Base-by-base conservation (phyloP, 345 rosid species). In the Gossypium sturtianum region DNA sequence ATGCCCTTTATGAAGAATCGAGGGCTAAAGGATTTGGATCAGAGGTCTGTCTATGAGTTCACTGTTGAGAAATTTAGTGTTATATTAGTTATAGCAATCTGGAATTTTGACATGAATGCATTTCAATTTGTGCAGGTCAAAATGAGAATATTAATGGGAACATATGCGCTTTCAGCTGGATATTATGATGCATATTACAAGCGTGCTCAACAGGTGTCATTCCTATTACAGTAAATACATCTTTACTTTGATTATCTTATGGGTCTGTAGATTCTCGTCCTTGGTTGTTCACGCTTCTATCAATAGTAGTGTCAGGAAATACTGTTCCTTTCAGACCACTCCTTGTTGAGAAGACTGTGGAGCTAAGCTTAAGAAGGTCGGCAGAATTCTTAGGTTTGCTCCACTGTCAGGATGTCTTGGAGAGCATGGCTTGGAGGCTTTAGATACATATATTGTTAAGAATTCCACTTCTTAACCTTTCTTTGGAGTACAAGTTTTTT, bases 101-200 rank as follows among this genome's bases (percentile, higher is more conserved):
- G 8, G 34, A 53, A 0, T 43, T 60, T 23, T 67, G n/a, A 61
- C 56, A 27, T 43, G 2, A 65, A 53, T 38, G 11, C 22, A 1
- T 41, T 25, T 70, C 51, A 22, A 44, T 66, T 6, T 79, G 23
- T 72, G 74, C 84, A 94, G 97, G 97, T 94, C 60, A 92, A 94
- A 84, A 94, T 86, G 97, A 88, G 98, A 83, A 92, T 94, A 73
- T 78, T 94, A 83, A 94, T 92, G 97, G 98, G 98, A 83, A 90
- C 97, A 27, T 94, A 92, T 81, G 98, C 92, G 67, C 92, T 94
- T 64, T 94, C 97, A 65, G 91, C 97, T 22, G 98, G 97, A 72
- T 94, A 92, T 81, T 94, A 94, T 77, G 95, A 94, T 84, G 97
- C 97, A 54, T 92, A 92, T 77, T 92, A 94, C 84, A 94, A 89